Evolutionary conservation across 441 rosid genomes (phyloP).

Genomic region (Adansonia rubrostipa): DNA sequence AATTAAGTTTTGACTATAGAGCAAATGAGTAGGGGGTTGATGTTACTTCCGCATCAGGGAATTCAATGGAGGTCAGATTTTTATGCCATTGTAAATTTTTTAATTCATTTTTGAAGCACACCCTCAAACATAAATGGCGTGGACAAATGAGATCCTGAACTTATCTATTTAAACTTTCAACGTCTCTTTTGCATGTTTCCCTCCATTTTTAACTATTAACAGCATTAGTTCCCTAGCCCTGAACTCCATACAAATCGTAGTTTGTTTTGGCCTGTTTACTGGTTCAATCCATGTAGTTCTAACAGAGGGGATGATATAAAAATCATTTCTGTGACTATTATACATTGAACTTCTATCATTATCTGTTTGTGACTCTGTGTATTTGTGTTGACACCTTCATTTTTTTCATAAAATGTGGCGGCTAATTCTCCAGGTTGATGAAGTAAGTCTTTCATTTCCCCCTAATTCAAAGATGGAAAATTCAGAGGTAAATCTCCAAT

Average conservation of each 20-base stretch:
- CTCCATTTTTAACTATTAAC: neutral
- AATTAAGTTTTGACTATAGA: slow-evolving; percentile 80
- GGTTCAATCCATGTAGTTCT: neutral
- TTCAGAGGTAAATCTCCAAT: slow-evolving; percentile 50
- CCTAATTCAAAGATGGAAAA: slow-evolving; percentile 47
- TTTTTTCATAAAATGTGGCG: neutral
- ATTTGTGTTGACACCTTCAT: neutral
- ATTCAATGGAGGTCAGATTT: slow-evolving; percentile 72
- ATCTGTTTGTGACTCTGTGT: neutral
- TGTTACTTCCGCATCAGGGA: slow-evolving; percentile 53
- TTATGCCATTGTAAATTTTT: slow-evolving; percentile 17
- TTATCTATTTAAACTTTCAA: neutral
- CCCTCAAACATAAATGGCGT: neutral
- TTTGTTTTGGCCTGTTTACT: neutral
- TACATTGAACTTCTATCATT: neutral
- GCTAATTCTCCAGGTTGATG: slow-evolving; percentile 62
- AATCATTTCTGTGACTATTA: neutral
- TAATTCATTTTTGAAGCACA: neutral
- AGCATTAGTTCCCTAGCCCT: neutral
- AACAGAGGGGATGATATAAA: neutral
- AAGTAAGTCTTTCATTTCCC: slow-evolving; percentile 54
- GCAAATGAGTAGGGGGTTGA: slow-evolving; percentile 54
- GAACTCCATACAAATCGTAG: neutral
- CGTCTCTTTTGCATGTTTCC: neutral
- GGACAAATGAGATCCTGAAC: neutral